A percentile compares a stretch with the other conserved stretches of the same genome.
phyloP scores from a whole-genome alignment of 345 rosid species.

The Citrus australasica region DNA sequence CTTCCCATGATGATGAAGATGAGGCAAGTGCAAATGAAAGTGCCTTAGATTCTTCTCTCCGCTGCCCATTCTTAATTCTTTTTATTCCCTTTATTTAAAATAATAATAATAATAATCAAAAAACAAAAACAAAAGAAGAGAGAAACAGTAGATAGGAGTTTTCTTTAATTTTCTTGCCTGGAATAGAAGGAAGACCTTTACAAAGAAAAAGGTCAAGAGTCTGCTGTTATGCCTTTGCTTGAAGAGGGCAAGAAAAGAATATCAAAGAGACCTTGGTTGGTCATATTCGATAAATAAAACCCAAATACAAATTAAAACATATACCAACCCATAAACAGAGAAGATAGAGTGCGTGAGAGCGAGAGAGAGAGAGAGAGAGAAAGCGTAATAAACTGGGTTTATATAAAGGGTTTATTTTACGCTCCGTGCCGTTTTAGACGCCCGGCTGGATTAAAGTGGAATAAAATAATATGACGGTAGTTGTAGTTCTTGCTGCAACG shows the following conservation, averaged over 20 bases:
- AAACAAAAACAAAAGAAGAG: background rate
- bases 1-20: slow-evolving; percentile 22
- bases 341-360: background rate
- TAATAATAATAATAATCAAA: background rate
- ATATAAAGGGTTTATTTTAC: slow-evolving; percentile 9
- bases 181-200: slow-evolving; percentile 6
- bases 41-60: slow-evolving; percentile 29
- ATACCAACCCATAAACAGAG: slow-evolving; percentile 22
- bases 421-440: slow-evolving; percentile 10
- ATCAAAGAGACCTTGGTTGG: slow-evolving; percentile 31
- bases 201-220: slow-evolving; percentile 46
- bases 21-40: slow-evolving; percentile 24
- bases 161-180: background rate
- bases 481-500: background rate
- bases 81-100: background rate
- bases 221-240: slow-evolving; percentile 25
- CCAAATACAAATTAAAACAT: slow-evolving; percentile 6
- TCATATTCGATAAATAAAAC: slow-evolving; percentile 32
- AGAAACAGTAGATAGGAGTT: background rate
- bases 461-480: background rate
- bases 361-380: background rate
- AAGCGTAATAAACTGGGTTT: background rate
- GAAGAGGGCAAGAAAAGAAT: slow-evolving; percentile 33
- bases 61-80: slow-evolving; percentile 32
- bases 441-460: slow-evolving; percentile 12